Percentiles rank a stretch among this genome's conserved stretches.
phyloP scores from a whole-genome alignment of 116 monocot genomes.

The Iris pallida region DNA sequence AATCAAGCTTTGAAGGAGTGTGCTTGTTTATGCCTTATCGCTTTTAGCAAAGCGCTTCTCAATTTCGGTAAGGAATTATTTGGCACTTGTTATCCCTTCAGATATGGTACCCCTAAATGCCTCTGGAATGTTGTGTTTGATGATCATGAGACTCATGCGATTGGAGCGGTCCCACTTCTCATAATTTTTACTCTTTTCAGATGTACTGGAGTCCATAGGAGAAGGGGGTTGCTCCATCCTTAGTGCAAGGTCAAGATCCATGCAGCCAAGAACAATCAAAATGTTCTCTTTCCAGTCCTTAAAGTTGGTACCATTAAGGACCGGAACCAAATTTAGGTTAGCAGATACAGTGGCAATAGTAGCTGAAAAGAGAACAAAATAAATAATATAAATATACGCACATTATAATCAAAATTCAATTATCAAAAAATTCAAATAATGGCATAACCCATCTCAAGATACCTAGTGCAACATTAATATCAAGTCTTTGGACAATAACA shows the following conservation, averaged over 20 bases:
- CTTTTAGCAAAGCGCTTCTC: background rate
- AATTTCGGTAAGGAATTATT: background rate
- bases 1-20: background rate
- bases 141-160: conserved; percentile 7
- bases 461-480: conserved; percentile 5
- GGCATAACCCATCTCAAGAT: conserved; percentile 1
- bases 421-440: background rate
- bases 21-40: background rate
- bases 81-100: background rate
- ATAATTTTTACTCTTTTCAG: background rate
- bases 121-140: background rate
- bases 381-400: background rate
- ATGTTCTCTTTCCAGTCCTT: conserved; percentile 2
- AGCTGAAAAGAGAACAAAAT: background rate
- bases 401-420: background rate
- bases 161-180: background rate
- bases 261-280: conserved; percentile 2
- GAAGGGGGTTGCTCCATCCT: background rate
- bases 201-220: background rate
- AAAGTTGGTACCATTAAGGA: background rate
- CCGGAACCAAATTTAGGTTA: background rate
- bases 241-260: conserved; percentile 4
- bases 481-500: conserved; percentile 11
- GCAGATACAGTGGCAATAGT: background rate
- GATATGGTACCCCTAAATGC: background rate